Base-by-base conservation (phyloP, 371 early-diverging fungal species). In the Syncephalis fuscata region DNA sequence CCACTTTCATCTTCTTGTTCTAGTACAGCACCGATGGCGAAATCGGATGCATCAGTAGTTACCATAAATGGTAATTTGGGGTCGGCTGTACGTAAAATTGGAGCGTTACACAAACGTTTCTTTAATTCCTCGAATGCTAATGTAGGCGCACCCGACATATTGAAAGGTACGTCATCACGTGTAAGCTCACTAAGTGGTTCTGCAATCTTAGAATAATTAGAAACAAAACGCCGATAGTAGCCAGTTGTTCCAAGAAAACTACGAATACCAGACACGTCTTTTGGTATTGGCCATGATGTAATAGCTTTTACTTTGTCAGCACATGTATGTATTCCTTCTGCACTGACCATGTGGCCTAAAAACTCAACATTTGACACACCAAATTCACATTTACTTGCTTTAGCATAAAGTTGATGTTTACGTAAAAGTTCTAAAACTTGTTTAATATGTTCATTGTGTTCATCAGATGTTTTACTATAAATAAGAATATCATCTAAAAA, bases 171-270 rank as follows among this genome's bases (percentile, higher is more conserved):
- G 53, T 59, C 57, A 62, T 0, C 38, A 20, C 20, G 51, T 10
- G 68, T 56, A 1, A 73, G 51, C 24, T 60, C 48, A 0, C 63
- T 68, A 0, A 72, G 45, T 0, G 74, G 73, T 0, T 55, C 21
- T 2, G 63, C 67, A 5, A 70, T 55, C 7, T 53, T 37, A 5
- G 67, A 46, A 45, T 59, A 64, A 17, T 57, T 46, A 0, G 32
- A 8, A 8, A 67, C 60, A 36, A 66, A 66, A 0, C 59, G 39
- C 2, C 57, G 60, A 37, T 64, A 71, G 40, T 55, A 61, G 24
- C 59, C 53, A 0, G 58, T 50, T 14, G 61, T 37, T 0, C 65
- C 66, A 5, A 67, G 45, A 22, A 68, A 68, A 5, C 47, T 48
- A 37, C 59, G 57, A 0, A 71, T 52, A 22, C 66, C 62, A 24